Conservation (phyloP, 1,284 basidiomycete species). For the Ceratobasidium sp. region DNA sequence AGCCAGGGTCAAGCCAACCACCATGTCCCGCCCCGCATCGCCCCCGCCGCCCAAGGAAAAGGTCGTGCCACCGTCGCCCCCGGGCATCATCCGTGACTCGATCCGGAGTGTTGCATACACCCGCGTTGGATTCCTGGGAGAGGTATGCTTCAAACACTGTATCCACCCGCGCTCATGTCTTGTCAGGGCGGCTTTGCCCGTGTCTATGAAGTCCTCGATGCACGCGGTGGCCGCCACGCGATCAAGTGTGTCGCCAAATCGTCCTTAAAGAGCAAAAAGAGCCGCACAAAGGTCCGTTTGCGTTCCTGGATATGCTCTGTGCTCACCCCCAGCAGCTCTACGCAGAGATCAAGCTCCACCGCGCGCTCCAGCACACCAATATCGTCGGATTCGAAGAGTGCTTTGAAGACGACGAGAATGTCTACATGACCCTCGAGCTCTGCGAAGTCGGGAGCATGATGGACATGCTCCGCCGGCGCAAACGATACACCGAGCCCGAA, state of each 20-base stretch:
- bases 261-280: constrained; percentile 87
- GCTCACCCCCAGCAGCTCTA: constrained; percentile 69
- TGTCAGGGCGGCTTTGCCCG: constrained; percentile 86
- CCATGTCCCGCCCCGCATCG: constrained; percentile 49
- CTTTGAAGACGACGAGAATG: constrained; percentile 94
- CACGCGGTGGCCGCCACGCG: constrained; percentile 68
- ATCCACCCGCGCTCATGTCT: constrained; percentile 9
- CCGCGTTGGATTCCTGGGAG: constrained; percentile 82
- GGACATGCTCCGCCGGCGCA: constrained; percentile 89
- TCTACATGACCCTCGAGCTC: constrained; percentile 96
- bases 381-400: constrained; percentile 93
- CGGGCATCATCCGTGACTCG: constrained; percentile 75
- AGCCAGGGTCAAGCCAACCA: neutral
- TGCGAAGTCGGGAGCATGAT: constrained; percentile 85
- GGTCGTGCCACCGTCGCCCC: constrained; percentile 80
- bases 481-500: constrained; percentile 91
- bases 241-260: constrained; percentile 87
- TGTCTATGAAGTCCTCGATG: constrained; percentile 86
- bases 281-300: constrained; percentile 80
- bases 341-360: constrained; percentile 98
- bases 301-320: constrained; percentile 24
- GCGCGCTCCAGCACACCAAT: constrained; percentile 89
- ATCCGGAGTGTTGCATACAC: constrained; percentile 63
- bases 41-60: constrained; percentile 82
- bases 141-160: constrained; percentile 60